Base-by-base conservation (phyloP, 768 basidiomycete species). In the Suillus weaverae region DNA sequence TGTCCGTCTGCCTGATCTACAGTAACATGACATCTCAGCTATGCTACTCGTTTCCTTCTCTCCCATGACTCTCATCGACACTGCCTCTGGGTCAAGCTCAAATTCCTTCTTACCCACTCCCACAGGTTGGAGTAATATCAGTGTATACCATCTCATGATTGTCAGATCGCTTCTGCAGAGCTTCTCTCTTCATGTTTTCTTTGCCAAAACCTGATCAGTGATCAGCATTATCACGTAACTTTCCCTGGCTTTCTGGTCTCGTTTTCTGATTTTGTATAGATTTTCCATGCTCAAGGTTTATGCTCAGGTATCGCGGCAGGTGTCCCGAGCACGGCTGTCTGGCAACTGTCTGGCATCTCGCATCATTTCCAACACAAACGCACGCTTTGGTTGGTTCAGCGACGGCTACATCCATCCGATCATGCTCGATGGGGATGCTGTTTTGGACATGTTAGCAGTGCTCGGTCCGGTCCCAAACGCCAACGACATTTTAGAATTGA, bases 271-370 rank as follows among this genome's bases (percentile, higher is more conserved):
- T 65, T 3, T 59, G 14, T 30, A 13, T 56, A 84, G 81, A 72
- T 86, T 4, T 79, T 86, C 67, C 76, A 86, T 16, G 67, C 80
- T 0, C 83, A 85, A 70, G 85, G 86, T 0, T 50, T 86, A 5
- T 80, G 77, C 0, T 67, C 79, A 11, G 84, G 85, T 2, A 70
- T 85, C 2, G 81, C 80, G 10, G 70, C 77, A 13, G 86, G 86
- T 66, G 68, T 84, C 39, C 84, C 88, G 0, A 71, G 76, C 26
- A 26, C 26, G 4, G 79, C 78, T 16, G 74, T 38, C 84, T 26
- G 26, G 26, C 22, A 66, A 79, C 78, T 16, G 74, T 38, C 84
- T 26, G 26, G 26, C 22, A 66, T 80, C 20, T 78, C 81, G 2
- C 84, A 84, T 36, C 79, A 85, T 68, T 86, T 86, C 65, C 57